Evolutionary conservation across 495 filamentous ascomycete genomes (phyloP).

Genomic region (Astrocystis sublimbata): DNA sequence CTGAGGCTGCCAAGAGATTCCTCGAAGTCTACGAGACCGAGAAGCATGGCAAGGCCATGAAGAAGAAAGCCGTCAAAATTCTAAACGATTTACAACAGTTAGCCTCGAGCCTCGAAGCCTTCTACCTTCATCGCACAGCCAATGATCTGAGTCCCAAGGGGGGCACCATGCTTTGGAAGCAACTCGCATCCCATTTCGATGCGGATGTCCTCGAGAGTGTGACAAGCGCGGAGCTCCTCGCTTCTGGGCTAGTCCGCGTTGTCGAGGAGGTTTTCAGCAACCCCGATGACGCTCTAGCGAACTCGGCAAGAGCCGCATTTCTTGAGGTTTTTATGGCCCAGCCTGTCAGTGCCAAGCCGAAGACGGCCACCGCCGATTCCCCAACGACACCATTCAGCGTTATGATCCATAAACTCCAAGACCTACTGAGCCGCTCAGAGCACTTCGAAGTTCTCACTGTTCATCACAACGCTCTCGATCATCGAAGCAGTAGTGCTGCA

Average conservation of each 20-base stretch:
- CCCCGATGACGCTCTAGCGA: slow-evolving; percentile 54
- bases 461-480: slow-evolving; percentile 88
- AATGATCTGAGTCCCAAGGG: slow-evolving; percentile 45
- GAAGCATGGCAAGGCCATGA: slow-evolving; percentile 65
- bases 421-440: slow-evolving; percentile 91
- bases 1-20: slow-evolving; percentile 74
- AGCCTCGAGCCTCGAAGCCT: slow-evolving; percentile 67
- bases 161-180: slow-evolving; percentile 68
- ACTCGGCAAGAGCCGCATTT: slow-evolving; percentile 76
- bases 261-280: slow-evolving; percentile 81
- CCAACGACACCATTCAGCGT: slow-evolving; percentile 85
- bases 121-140: slow-evolving; percentile 60
- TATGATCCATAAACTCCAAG: slow-evolving; percentile 90
- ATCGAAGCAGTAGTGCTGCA: slow-evolving; percentile 85
- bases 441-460: slow-evolving; percentile 98
- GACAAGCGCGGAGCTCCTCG: slow-evolving; percentile 93
- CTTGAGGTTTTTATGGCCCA: slow-evolving; percentile 92
- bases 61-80: slow-evolving; percentile 74
- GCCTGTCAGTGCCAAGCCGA: slow-evolving; percentile 60
- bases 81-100: slow-evolving; percentile 70
- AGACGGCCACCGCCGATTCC: slow-evolving; percentile 61
- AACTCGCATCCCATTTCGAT: slow-evolving; percentile 84
- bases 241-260: slow-evolving; percentile 82
- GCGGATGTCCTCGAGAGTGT: slow-evolving; percentile 85
- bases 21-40: slow-evolving; percentile 79